A percentile compares a stretch with the other conserved stretches of the same genome.
phyloP scores from a whole-genome alignment of 129 eudicot genomes.

The Saposhnikovia divaricata region DNA sequence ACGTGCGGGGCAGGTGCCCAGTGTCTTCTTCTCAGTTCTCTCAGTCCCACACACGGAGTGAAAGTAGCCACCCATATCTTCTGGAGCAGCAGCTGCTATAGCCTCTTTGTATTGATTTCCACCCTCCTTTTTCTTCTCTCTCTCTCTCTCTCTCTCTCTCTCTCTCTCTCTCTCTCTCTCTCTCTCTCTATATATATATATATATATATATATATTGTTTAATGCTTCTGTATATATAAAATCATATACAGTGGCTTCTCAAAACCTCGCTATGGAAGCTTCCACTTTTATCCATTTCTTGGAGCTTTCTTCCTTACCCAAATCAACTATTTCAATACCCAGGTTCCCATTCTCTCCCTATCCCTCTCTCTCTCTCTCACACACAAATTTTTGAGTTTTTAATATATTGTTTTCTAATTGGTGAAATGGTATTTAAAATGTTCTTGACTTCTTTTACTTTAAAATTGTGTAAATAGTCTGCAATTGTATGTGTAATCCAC shows the following conservation, averaged over 20 bases:
- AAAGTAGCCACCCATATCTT: constrained; percentile 4
- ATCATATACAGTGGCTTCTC: constrained; percentile 6
- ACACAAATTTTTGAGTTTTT: no score
- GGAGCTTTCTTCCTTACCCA: constrained; percentile 5
- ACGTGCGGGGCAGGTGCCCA: neutral
- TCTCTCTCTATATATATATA: no score
- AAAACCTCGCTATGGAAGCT: neutral
- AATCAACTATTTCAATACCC: constrained; percentile 1
- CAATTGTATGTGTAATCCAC: neutral
- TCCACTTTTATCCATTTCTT: neutral
- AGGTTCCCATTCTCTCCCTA: neutral
- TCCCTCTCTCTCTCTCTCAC: neutral
- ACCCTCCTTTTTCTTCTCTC: neutral
- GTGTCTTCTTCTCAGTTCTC: neutral
- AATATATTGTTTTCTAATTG: no score
- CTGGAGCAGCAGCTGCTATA: neutral
- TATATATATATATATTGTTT: no score
- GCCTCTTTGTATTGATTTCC: neutral
- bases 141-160: neutral
- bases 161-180: neutral
- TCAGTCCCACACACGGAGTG: neutral
- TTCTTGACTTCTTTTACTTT: no score
- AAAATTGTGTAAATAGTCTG: neutral
- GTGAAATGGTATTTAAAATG: neutral
- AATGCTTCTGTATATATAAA: neutral